These are phyloP conservation scores for Laetiporus sulphureus DNA, from an alignment of 1,284 basidiomycete genomes.

Conservation along the genomic window DNA sequence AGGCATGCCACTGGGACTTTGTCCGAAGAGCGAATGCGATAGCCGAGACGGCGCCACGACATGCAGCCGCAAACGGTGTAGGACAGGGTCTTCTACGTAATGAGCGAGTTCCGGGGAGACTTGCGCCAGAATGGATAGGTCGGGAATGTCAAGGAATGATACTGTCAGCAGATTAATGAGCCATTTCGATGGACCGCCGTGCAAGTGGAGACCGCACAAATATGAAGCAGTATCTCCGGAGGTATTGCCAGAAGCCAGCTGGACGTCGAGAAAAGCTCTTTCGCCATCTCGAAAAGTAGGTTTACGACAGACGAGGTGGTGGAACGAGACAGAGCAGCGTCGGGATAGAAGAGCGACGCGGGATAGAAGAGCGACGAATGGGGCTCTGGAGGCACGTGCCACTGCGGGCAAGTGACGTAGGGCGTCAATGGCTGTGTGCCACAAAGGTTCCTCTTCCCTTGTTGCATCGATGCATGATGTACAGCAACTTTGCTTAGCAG, in stretches of 20 bases:
- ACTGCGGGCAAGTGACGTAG: neutral
- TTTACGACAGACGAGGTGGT: neutral
- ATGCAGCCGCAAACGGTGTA: slow-evolving; percentile 52
- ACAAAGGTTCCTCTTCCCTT: too few species aligned
- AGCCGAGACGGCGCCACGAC: slow-evolving; percentile 61
- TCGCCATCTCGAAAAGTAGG: slow-evolving; percentile 47
- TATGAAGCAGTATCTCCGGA: slow-evolving; percentile 50
- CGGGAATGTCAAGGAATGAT: slow-evolving; percentile 65
- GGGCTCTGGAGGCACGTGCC: neutral
- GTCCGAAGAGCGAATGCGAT: slow-evolving; percentile 55
- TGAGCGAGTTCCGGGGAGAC: slow-evolving; percentile 38
- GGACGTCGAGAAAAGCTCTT: slow-evolving; percentile 46
- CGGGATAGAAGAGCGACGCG: neutral
- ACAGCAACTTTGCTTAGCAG: too few species aligned
- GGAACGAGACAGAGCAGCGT: neutral
- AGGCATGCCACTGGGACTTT: slow-evolving; percentile 42
- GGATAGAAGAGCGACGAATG: neutral
- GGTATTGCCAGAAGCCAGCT: slow-evolving; percentile 28
- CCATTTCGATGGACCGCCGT: slow-evolving; percentile 1
- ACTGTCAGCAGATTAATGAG: slow-evolving; percentile 31
- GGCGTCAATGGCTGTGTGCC: too few species aligned
- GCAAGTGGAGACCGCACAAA: slow-evolving; percentile 34
- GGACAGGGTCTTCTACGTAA: slow-evolving; percentile 51
- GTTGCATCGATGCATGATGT: too few species aligned
- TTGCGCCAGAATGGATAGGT: slow-evolving; percentile 46